Evolutionary conservation across 1,284 basidiomycete species (phyloP), one percentile per base, ranked within the genome.

Genomic region (Trichosporon sp.): DNA sequence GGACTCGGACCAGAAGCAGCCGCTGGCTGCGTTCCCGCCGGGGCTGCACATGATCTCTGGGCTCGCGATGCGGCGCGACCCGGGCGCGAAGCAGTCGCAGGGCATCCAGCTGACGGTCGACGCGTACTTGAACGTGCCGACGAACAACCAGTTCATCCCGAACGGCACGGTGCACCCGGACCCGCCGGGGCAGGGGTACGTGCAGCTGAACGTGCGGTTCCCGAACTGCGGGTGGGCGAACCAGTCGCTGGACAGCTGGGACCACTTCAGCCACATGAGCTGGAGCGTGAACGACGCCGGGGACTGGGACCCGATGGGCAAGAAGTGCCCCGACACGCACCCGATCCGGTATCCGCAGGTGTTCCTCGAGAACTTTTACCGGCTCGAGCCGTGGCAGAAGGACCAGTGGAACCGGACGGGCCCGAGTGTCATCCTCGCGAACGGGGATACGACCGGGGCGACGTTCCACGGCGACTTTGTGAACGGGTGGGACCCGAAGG

Each of bases 251-350:
- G 75, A 77, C 68, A 77, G 76, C 18, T 27, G 44, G 1, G 78
- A 82, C 72, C 78, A 81, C 70, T 82, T 82, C 74, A 78, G 76
- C 12, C 81, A 82, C 72, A 77, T 82, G 76, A 68, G 76, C 6
- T 82, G 80, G 80, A 75, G 66, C 72, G 70, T 38, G 60, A 38
- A 18, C 29, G 67, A 63, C 47, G 25, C 18, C 35, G 62, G 62
- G 23, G 12, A 21, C 7, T 62, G 32, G 21, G 29, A 25, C 21
- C 35, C 38, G 21, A 42, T 25, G 31, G 34, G 51, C 31, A n/a
- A 32, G 12, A 4, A 21, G 51, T 68, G 66, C 27, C 66, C 66
- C 7, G 66, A 68, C 62, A 63, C 44, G 3, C 66, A 68, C 42
- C 70, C 70, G 1, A 64, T 72, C 18, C 32, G 25, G 27, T 72